Conservation (phyloP, 2,329 filamentous ascomycete genomes). For the Microascus cirrosus region DNA sequence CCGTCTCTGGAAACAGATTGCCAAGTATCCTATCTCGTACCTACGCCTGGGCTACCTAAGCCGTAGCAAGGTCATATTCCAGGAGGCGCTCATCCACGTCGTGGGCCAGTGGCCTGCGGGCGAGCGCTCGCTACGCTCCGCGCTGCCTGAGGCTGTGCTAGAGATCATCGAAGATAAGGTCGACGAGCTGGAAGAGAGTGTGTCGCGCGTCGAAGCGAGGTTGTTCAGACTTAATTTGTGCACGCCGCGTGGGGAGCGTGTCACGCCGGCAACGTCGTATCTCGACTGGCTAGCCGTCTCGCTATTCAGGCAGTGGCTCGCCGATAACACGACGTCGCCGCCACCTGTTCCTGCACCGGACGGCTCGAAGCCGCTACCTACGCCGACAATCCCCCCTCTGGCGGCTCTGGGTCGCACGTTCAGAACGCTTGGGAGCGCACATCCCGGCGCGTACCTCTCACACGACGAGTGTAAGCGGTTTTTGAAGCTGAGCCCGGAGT, state of each 20-base stretch:
- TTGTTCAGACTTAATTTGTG: slow-evolving; percentile 73
- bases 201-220: slow-evolving; percentile 67
- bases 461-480: slow-evolving; percentile 90
- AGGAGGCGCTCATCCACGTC: slow-evolving; percentile 83
- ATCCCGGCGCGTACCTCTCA: slow-evolving; percentile 52
- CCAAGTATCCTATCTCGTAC: slow-evolving; percentile 89
- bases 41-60: slow-evolving; percentile 81
- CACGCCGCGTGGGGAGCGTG: slow-evolving; percentile 70
- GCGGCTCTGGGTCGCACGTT: slow-evolving; percentile 63
- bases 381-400: slow-evolving; percentile 31
- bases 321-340: slow-evolving; percentile 74
- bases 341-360: slow-evolving; percentile 12
- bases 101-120: slow-evolving; percentile 88
- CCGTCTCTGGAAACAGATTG: slow-evolving; percentile 88
- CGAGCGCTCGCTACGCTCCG: slow-evolving; percentile 61
- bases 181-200: slow-evolving; percentile 76
- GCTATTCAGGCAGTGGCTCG: slow-evolving; percentile 85
- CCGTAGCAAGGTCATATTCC: slow-evolving; percentile 71
- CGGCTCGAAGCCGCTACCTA: slow-evolving; percentile 19
- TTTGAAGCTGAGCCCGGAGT: slow-evolving; percentile 68
- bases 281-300: slow-evolving; percentile 83
- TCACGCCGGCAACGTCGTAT: slow-evolving; percentile 68
- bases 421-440: slow-evolving; percentile 58
- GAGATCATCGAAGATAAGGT: slow-evolving; percentile 94
- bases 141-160: slow-evolving; percentile 64